Percentiles rank a stretch among this genome's conserved stretches.
phyloP scores from a whole-genome alignment of 1,284 basidiomycete species.

The Melampsora abietis-canadensis region DNA sequence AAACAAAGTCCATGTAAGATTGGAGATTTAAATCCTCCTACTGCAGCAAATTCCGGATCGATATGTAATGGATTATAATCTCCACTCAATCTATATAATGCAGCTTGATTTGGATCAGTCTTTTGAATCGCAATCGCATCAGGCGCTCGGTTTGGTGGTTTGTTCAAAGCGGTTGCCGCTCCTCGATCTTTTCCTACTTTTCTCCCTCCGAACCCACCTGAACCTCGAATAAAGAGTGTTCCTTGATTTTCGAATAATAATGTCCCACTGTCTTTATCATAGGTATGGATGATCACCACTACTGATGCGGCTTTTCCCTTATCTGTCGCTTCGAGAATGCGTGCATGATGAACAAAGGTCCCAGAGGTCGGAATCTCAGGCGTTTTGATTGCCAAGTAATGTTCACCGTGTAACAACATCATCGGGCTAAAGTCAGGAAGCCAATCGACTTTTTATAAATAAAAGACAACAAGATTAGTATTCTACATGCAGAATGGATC shows the following conservation, averaged over 20 bases:
- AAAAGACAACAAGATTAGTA: not conserved
- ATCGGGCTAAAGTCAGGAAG: constrained; percentile 93
- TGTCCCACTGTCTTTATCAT: constrained; percentile 72
- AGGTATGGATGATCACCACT: constrained; percentile 71
- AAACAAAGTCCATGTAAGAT: constrained; percentile 73
- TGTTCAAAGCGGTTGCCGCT: constrained; percentile 77
- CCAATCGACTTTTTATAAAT: constrained; percentile 67
- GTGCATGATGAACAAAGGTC: constrained; percentile 72
- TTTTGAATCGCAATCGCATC: constrained; percentile 83
- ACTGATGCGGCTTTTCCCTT: constrained; percentile 90
- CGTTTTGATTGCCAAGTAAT: constrained; percentile 83
- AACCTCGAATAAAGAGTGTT: constrained; percentile 87
- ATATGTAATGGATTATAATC: constrained; percentile 92
- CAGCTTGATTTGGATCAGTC: constrained; percentile 76
- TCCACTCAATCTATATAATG: constrained; percentile 82
- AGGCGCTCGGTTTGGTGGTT: constrained; percentile 74
- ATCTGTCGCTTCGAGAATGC: constrained; percentile 68
- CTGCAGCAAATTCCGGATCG: constrained; percentile 83
- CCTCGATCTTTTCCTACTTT: constrained; percentile 87
- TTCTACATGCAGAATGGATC: not conserved
- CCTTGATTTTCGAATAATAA: constrained; percentile 88
- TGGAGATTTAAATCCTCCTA: constrained; percentile 91
- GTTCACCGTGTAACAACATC: constrained; percentile 96
- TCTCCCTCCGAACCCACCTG: constrained; percentile 92
- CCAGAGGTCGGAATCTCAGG: constrained; percentile 77